Conservation (phyloP, 352 stramenopile species). For the Phytopythium litorale region DNA sequence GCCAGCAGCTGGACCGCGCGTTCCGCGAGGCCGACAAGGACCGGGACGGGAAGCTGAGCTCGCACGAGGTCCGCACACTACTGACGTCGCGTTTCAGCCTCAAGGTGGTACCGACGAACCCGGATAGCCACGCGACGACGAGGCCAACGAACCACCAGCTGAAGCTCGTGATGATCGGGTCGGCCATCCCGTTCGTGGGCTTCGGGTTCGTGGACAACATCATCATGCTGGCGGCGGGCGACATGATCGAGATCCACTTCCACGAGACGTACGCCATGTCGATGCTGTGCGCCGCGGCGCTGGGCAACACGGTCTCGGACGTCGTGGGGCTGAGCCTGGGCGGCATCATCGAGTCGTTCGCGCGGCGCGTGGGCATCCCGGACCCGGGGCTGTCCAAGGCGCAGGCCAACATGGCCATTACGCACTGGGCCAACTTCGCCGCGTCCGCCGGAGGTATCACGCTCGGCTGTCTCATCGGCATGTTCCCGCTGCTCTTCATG, state of each 20-base stretch:
- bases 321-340: conserved; percentile 92
- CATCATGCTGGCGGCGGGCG: conserved; percentile 87
- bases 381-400: conserved; percentile 73
- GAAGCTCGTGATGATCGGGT: conserved; percentile 71
- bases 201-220: conserved; percentile 88
- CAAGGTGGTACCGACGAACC: conserved; percentile 31
- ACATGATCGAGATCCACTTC: conserved; percentile 94
- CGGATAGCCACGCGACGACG: conserved; percentile 27
- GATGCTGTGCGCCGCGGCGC: conserved; percentile 92
- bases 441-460: conserved; percentile 82
- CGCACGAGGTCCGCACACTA: conserved; percentile 64
- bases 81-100: conserved; percentile 66
- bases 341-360: conserved; percentile 86
- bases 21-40: conserved; percentile 72
- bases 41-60: conserved; percentile 55
- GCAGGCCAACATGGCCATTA: conserved; percentile 73
- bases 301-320: conserved; percentile 95
- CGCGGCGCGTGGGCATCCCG: conserved; percentile 56
- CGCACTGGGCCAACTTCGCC: conserved; percentile 72
- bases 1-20: conserved; percentile 62
- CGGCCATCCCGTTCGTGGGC: conserved; percentile 76
- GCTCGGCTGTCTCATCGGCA: conserved; percentile 86
- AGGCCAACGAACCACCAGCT: conserved; percentile 63
- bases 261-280: conserved; percentile 94
- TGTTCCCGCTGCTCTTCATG: conserved; percentile 90